These are phyloP conservation scores for Epichloe coenophiala DNA, from an alignment of 2,329 filamentous ascomycete genomes.

Conservation along the genomic window DNA sequence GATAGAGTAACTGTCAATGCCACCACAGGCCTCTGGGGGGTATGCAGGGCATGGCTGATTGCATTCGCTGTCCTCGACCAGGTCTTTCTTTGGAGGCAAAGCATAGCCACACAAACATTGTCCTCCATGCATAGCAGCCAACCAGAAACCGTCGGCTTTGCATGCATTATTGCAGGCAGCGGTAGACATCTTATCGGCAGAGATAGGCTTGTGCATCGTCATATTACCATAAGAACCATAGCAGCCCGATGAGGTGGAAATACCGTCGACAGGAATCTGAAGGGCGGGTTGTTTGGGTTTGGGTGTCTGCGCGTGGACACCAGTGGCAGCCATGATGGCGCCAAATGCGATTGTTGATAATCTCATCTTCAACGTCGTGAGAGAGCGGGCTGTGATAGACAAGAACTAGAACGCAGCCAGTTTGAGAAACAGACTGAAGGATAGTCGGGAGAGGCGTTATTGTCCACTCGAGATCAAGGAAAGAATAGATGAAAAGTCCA, in stretches of 20 bases:
- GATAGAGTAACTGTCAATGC: slow-evolving; percentile 25
- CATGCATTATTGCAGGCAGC: slow-evolving; percentile 30
- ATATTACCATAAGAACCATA: slow-evolving; percentile 30
- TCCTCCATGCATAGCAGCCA: slow-evolving; percentile 49
- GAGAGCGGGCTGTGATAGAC: neutral
- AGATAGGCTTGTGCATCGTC: slow-evolving; percentile 12
- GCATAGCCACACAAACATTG: slow-evolving; percentile 61
- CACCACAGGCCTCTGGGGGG: slow-evolving; percentile 44
- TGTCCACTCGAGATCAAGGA: neutral
- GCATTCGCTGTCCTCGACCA: slow-evolving; percentile 48
- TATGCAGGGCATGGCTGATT: slow-evolving; percentile 52
- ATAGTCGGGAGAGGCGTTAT: neutral
- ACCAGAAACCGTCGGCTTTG: slow-evolving; percentile 30
- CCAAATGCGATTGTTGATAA: slow-evolving; percentile 14
- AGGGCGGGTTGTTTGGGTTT: slow-evolving; percentile 21
- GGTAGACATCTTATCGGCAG: slow-evolving; percentile 16
- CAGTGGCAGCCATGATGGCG: slow-evolving; percentile 17
- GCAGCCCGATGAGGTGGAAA: slow-evolving; percentile 36
- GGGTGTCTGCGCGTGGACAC: slow-evolving; percentile 9
- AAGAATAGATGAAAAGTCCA: neutral
- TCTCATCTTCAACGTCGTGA: slow-evolving; percentile 16
- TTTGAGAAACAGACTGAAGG: neutral
- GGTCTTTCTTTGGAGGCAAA: slow-evolving; percentile 44
- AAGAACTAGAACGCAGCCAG: neutral
- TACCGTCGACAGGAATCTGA: slow-evolving; percentile 20